phyloP scores from a whole-genome alignment of 495 filamentous ascomycete species.

The Staphylotrichum longicolle region DNA sequence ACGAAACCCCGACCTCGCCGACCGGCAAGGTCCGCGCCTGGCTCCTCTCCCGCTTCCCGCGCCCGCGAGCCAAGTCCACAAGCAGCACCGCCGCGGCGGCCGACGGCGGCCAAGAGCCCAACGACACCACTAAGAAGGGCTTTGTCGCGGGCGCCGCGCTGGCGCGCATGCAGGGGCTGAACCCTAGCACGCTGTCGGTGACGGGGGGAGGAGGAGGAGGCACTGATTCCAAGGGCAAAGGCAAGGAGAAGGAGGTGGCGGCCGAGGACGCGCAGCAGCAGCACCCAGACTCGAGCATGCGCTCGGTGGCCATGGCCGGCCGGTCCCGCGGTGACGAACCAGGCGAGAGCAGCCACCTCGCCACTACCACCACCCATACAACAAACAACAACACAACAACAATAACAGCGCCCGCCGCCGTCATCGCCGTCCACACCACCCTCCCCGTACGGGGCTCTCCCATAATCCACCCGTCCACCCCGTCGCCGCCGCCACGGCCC shows the following conservation, averaged over 20 bases:
- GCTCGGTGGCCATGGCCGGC: constrained; percentile 53
- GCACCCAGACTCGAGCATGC: constrained; percentile 34
- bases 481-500: too few species aligned
- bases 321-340: constrained; percentile 22
- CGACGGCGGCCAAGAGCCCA: background rate
- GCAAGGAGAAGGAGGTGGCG: constrained; percentile 28
- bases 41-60: constrained; percentile 57
- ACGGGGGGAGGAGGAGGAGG: constrained; percentile 11
- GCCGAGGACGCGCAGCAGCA: too few species aligned
- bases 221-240: constrained; percentile 28
- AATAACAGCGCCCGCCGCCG: background rate
- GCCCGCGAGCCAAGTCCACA: constrained; percentile 34
- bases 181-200: constrained; percentile 36
- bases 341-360: constrained; percentile 17
- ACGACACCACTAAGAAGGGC: constrained; percentile 22
- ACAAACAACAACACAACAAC: background rate
- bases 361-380: background rate
- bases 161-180: constrained; percentile 34
- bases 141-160: constrained; percentile 52
- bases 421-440: constrained; percentile 4
- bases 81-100: constrained; percentile 18
- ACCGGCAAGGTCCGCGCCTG: constrained; percentile 55
- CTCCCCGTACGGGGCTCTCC: too few species aligned
- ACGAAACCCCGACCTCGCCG: constrained; percentile 27
- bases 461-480: too few species aligned